These are phyloP conservation scores for Tulasnella sp. DNA, from an alignment of 768 basidiomycete genomes.

Conservation along the genomic window DNA sequence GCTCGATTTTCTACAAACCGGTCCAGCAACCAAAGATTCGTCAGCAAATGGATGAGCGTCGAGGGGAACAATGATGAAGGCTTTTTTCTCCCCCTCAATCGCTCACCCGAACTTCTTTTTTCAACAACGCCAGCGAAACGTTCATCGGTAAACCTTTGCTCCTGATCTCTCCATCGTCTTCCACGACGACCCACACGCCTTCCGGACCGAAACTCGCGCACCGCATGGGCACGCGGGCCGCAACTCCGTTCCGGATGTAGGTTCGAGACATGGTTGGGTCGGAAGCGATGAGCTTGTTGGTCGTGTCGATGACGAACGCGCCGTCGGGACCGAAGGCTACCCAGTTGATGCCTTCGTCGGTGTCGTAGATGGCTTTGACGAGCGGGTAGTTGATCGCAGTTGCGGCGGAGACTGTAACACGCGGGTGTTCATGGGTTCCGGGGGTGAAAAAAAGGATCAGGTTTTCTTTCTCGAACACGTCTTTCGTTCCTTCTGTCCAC, in stretches of 20 bases:
- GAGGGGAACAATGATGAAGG: no score
- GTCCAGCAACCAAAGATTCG: not conserved
- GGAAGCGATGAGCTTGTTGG: not conserved
- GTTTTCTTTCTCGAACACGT: not conserved
- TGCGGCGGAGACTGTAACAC: constrained; percentile 1
- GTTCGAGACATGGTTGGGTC: not conserved
- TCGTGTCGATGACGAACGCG: not conserved
- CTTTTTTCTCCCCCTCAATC: not conserved
- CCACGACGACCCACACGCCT: not conserved
- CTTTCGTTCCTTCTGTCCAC: not conserved
- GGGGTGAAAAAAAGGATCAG: not conserved
- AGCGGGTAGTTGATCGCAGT: not conserved
- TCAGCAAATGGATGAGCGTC: not conserved
- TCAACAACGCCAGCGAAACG: not conserved
- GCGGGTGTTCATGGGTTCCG: not conserved
- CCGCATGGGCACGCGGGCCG: not conserved
- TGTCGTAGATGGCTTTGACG: not conserved
- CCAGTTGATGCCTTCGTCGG: constrained; percentile 9
- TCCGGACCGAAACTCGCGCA: not conserved
- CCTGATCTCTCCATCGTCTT: not conserved
- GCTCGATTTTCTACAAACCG: not conserved
- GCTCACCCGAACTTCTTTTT: not conserved
- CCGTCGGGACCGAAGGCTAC: constrained; percentile 11
- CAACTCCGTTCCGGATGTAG: not conserved
- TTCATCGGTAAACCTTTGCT: not conserved